Base-by-base conservation (phyloP, 495 filamentous ascomycete genomes). In the Lophiostoma macrostomum region DNA sequence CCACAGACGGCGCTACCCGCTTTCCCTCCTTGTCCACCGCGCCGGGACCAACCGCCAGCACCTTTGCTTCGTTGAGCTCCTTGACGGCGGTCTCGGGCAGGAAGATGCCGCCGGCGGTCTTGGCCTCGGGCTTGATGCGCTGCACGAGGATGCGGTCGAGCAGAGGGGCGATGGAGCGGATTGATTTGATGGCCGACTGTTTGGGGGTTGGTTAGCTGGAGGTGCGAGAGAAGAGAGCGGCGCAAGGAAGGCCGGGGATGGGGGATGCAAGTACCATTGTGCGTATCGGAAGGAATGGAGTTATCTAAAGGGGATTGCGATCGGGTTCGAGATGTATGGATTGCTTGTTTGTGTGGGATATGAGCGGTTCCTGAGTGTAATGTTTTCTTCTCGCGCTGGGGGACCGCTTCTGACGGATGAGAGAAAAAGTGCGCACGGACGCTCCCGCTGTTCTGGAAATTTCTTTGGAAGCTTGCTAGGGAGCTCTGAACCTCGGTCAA, bases 91-190 rank as follows among this genome's bases (percentile, higher is more conserved):
- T 88, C 78, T 99, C 94, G 53, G 93, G 93, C 58, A 99, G 88
- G 80, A 91, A 95, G 78, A 99, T 91, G 63, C 93, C 93, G 62
- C 82, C 81, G 59, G 93, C 89, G 25, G 93, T 99, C 79, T 96
- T 96, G 64, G 90, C 66, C 73, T 97, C 94, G 66, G 91, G 86
- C 76, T 97, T 97, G 77, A 96, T 77, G 72, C 93, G 88, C 83
- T 99, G 93, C 62, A 99, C 88, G 53, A 99, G 83, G 61, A 99
- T 88, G 69, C 93, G 93, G 84, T 99, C 93, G 72, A 99, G 83
- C 64, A 99, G 91, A 50, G 93, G 93, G 34, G 85, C 86, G 66
- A 99, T 90, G 70, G 84, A 85, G 76, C 90, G 94, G 83, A 99
- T 89, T 67, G 86, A 93, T 71, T 90, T 91, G 79, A 99, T 80